Evolutionary conservation across 352 stramenopile species (phyloP).

Genomic region (Phytophthora capsici): DNA sequence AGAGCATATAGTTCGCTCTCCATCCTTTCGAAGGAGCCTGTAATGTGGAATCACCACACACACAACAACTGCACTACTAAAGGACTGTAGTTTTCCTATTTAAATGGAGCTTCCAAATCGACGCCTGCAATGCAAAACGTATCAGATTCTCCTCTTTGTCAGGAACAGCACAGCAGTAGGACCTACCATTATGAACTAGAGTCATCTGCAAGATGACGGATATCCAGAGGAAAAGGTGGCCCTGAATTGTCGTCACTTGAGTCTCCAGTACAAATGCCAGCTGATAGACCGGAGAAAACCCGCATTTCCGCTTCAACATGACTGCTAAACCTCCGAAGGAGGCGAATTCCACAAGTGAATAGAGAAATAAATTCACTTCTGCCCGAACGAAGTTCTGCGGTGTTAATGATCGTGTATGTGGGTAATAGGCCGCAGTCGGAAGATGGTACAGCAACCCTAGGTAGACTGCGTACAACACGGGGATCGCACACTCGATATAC

Average conservation of each 20-base stretch:
- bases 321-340: constrained; percentile 16
- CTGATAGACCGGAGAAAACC: constrained; percentile 33
- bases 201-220: constrained; percentile 34
- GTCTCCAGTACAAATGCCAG: constrained; percentile 52
- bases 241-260: constrained; percentile 28
- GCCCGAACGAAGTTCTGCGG: constrained; percentile 6
- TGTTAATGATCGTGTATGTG: constrained; percentile 11
- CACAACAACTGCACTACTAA: neutral
- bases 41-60: constrained; percentile 15
- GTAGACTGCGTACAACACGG: constrained; percentile 39
- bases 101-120: neutral
- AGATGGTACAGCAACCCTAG: constrained; percentile 28
- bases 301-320: constrained; percentile 23
- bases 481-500: constrained; percentile 44
- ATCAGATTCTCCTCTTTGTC: neutral
- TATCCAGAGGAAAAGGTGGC: constrained; percentile 37
- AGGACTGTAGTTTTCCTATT: neutral
- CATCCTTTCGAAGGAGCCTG: constrained; percentile 10
- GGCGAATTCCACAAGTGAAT: constrained; percentile 28
- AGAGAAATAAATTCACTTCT: constrained; percentile 25
- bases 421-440: constrained; percentile 32
- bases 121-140: neutral
- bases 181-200: constrained; percentile 37
- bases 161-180: too few species aligned
- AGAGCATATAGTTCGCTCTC: constrained; percentile 22